Evolutionary conservation across 2,329 filamentous ascomycete genomes (phyloP), one percentile per base, ranked within the genome.

Genomic region (Colletotrichum sp.): DNA sequence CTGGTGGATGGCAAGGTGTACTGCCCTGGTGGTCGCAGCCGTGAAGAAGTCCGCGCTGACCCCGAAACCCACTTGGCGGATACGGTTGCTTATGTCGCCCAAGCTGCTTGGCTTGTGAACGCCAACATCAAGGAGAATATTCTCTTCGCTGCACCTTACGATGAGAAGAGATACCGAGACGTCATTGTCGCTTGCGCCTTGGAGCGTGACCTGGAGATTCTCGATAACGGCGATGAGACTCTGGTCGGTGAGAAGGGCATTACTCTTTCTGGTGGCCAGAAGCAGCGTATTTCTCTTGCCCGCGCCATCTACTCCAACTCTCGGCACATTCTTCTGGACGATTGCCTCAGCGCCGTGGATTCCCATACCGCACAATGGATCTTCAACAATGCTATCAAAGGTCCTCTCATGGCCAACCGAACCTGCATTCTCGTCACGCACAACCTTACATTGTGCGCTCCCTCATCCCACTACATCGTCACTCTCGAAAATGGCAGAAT

Each of bases 291-390:
- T 68, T 98, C 96, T 16, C 90, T 99, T 61, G 97, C 97, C n/a
- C 93, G 97, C 79, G 97, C 97, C 2, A 90, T 99, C n/a, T 99
- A 99, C 86, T 98, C 95, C 79, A 96, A 95, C 84, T 98, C 96
- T 8, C 94, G 93, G 69, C 96, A 99, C 84, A 87, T 99, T 19
- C 90, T 99, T 13, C 90, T 99, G 66, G 97, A 99, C 82, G 97
- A 99, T 84, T 98, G 98, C 78, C 90, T 99, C 59, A 98, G 96
- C 82, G 97, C 97, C 32, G 97, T 99, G 39, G 97, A 99, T 84
- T 98, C 97, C 5, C 97, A 99, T 81, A 99, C 97, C 0, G 96
- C 96, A 3, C 98, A 98, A 84, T 98, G 98, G 93, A 99, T 99
- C 79, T 99, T 99, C 86, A 94, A 94, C 82, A 94, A 98, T 84